Base-by-base conservation (phyloP, 768 basidiomycete genomes). In the Trametes sanguinea region DNA sequence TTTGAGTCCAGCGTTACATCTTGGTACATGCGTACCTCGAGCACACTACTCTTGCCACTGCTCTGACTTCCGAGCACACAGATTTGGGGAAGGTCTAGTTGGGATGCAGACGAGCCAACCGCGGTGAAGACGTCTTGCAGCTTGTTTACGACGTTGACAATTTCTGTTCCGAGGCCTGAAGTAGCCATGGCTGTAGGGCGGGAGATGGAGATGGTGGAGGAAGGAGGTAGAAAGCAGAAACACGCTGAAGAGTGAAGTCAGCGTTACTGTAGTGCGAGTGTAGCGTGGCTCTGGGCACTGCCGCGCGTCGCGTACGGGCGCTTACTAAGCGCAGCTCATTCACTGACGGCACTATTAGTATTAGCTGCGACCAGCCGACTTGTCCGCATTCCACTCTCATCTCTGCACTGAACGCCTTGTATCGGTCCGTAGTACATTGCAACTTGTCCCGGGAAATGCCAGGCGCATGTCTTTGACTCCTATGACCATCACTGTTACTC, bases 51-150 rank as follows among this genome's bases (percentile, higher is more conserved):
- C 82, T 94, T 94, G 60, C 92, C 92, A 69, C 92, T 93, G 77
- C 92, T 94, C 75, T 94, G 92, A 77, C 90, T 92, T 35, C 92
- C 92, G 16, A 94, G 81, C 51, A 94, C 92, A 69, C 92, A 94
- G 73, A 94, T 94, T 79, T 94, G 92, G 13, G 92, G 92, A 59
- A 94, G 80, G 84, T 94, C 92, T 83, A 94, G 90, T 75, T 85
- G 82, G 39, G 88, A 80, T 56, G 87, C 86, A 51, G 84, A 86
- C 27, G 88, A 84, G 69, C 92, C 92, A 64, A 94, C 88, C 16
- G 92, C 86, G 40, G 85, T 83, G 75, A 94, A 94, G 66, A 93
- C 92, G 80, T 94, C 92, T 75, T 94, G 92, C 47, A 94, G 88
- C 72, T 91, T 94, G 83, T 94, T 94, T 71, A 94, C 79, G 54